Conservation (phyloP, 768 basidiomycete genomes). For the Boletus reticuloceps region DNA sequence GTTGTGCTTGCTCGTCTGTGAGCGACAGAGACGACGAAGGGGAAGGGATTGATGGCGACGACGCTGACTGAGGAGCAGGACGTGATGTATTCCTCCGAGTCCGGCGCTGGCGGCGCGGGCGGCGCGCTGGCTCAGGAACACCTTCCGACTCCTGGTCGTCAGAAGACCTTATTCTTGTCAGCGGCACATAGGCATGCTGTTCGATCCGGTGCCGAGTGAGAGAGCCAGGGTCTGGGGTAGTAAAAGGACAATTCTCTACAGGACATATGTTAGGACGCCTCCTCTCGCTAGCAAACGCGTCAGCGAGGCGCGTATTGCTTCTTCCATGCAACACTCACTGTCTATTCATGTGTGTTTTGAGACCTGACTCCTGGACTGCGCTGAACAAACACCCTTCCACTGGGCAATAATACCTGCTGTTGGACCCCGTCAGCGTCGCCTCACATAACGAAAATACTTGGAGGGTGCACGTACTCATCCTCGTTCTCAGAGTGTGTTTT, state of each 20-base stretch:
- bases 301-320: neutral
- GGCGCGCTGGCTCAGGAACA: too few species aligned
- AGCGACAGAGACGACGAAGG: too few species aligned
- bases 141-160: too few species aligned
- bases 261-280: constrained; percentile 9
- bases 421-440: neutral
- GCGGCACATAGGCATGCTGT: constrained; percentile 2
- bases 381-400: constrained; percentile 8
- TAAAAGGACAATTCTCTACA: neutral
- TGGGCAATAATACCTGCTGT: constrained; percentile 26
- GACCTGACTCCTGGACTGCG: constrained; percentile 28
- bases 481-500: constrained; percentile 20
- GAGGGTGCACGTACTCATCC: constrained; percentile 15
- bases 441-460: neutral
- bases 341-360: constrained; percentile 25
- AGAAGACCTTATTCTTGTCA: too few species aligned
- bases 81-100: too few species aligned
- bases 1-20: too few species aligned
- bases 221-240: neutral
- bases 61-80: too few species aligned
- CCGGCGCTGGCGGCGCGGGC: too few species aligned
- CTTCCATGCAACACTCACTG: constrained; percentile 25
- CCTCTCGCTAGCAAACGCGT: too few species aligned
- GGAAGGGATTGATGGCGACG: too few species aligned
- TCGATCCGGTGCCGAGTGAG: neutral